Evolutionary conservation across 2,329 filamentous ascomycete genomes (phyloP), one percentile per base, ranked within the genome.

Genomic region (Sporothrix luriei): DNA sequence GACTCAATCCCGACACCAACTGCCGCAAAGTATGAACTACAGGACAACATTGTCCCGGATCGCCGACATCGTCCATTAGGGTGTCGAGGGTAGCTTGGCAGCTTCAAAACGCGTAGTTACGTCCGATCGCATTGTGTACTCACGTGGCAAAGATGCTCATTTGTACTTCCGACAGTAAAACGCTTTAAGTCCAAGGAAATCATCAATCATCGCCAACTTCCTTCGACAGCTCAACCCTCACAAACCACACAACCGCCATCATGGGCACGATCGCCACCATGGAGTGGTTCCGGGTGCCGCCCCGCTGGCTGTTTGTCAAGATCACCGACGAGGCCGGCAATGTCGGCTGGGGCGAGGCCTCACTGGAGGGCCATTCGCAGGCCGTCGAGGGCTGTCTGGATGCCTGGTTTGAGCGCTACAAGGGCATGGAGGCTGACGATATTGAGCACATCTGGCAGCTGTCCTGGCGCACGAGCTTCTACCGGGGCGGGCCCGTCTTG

Each of bases 391-490:
- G 89, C 4, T 85, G 85, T 62, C 78, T 91, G 40, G 84, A 90
- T 75, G 87, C 86, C 59, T 86, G 88, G 76, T 84, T 82, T 68
- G 82, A 82, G 61, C 80, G 86, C 46, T 84, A 88, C 72, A 77
- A 83, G 24, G 88, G 88, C 7, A 82, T 86, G 73, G 88, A 90
- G 75, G 88, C 88, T 59, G 86, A 90, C 76, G 85, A 90, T 71
- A 91, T 91, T 72, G 89, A 91, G 76, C 87, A 91, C 75, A 87
- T 91, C 70, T 91, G 89, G 89, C 88, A 90, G 77, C 83, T 83
- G 74, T 83, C 84, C 64, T 91, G 87, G 84, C 83, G 89, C 65
- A 77, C 84, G 21, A 86, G 86, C 24, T 91, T 91, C 80, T 91
- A 91, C 78, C 84, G 89, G 52, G 89, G 89, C 19, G 89, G 89